These are phyloP conservation scores for Pseudozyma hubeiensis DNA, from an alignment of 1,284 basidiomycete genomes.

Conservation along the genomic window DNA sequence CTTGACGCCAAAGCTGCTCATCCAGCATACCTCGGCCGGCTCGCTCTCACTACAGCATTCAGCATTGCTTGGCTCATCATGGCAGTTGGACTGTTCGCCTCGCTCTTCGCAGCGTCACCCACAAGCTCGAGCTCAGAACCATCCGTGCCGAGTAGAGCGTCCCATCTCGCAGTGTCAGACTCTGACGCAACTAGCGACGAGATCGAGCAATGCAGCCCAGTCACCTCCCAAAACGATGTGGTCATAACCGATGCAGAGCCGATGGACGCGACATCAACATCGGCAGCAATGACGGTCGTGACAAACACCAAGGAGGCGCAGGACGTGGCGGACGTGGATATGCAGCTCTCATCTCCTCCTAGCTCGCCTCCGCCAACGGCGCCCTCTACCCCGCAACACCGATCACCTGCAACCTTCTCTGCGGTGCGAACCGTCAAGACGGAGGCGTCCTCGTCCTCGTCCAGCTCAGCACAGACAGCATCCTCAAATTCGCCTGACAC, in stretches of 20 bases:
- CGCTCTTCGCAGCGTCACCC: slow-evolving; percentile 29
- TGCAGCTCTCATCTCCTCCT: slow-evolving; percentile 37
- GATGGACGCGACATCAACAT: background rate
- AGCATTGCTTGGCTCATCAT: slow-evolving; percentile 8
- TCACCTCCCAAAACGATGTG: slow-evolving; percentile 2
- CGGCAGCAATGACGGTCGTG: background rate
- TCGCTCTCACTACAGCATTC: background rate
- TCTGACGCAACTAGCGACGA: slow-evolving; percentile 10
- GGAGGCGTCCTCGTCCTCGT: slow-evolving; percentile 16
- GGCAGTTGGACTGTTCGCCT: slow-evolving; percentile 34
- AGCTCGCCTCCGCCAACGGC: slow-evolving; percentile 30
- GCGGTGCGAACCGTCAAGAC: background rate
- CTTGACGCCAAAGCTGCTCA: background rate
- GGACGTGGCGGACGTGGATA: slow-evolving; percentile 29
- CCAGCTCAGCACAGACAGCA: slow-evolving; percentile 1
- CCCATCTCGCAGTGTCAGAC: background rate
- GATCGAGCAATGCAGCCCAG: slow-evolving; percentile 5
- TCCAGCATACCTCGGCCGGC: slow-evolving; percentile 3
- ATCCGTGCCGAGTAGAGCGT: background rate
- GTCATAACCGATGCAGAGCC: slow-evolving; percentile 6
- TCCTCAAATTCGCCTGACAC: slow-evolving; percentile 4
- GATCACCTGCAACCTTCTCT: background rate
- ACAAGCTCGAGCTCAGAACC: background rate
- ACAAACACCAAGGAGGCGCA: slow-evolving; percentile 16
- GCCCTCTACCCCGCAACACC: slow-evolving; percentile 8